These are phyloP conservation scores for Pythium dissimile DNA, from an alignment of 352 stramenopile genomes.

Conservation along the genomic window DNA sequence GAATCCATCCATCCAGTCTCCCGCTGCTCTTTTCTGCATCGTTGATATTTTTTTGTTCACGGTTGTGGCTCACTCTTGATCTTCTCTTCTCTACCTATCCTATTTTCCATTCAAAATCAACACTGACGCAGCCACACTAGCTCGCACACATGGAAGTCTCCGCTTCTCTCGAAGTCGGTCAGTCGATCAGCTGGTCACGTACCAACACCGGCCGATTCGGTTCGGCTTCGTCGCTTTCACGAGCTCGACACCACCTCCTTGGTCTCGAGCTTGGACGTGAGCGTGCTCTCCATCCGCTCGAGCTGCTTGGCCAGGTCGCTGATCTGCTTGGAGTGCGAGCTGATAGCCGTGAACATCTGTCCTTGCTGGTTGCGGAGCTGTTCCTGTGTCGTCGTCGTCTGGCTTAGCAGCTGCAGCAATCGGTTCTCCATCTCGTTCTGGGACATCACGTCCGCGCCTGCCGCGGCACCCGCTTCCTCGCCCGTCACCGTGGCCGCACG, in stretches of 20 bases:
- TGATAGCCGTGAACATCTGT: constrained; percentile 79
- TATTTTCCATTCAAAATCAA: constrained; percentile 11
- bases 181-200: too few species aligned
- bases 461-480: not conserved
- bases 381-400: constrained; percentile 79
- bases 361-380: constrained; percentile 76
- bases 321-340: constrained; percentile 76
- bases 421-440: constrained; percentile 74
- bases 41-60: too few species aligned
- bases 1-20: not conserved
- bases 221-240: not conserved
- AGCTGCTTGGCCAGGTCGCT: constrained; percentile 75
- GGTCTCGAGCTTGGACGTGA: constrained; percentile 51
- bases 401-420: constrained; percentile 69
- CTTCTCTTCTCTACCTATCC: constrained; percentile 14
- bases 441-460: constrained; percentile 11
- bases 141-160: not conserved
- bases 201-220: too few species aligned
- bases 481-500: not conserved
- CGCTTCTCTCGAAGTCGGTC: not conserved
- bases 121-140: not conserved
- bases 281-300: constrained; percentile 69
- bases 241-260: not conserved
- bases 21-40: not conserved
- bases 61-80: not conserved